phyloP scores from a whole-genome alignment of 345 rosid genomes.

The Citrus hindsii region DNA sequence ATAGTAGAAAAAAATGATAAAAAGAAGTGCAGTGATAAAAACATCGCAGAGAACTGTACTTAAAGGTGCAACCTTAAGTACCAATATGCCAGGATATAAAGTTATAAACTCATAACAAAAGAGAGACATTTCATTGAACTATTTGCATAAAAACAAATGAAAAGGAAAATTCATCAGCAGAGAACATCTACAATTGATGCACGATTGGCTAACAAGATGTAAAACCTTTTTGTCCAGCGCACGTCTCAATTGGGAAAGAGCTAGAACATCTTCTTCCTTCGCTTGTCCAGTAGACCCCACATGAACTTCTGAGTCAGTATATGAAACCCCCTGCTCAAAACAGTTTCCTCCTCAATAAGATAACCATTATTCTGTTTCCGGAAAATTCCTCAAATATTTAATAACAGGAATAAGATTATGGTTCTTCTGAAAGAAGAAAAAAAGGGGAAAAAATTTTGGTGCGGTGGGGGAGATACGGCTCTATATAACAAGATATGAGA shows the following conservation, averaged over 20 bases:
- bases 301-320: conserved; percentile 36
- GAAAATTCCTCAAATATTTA: background rate
- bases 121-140: background rate
- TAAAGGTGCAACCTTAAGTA: background rate
- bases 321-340: conserved; percentile 41
- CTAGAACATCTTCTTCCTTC: conserved; percentile 61
- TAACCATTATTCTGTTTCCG: background rate
- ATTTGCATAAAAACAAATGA: background rate
- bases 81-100: background rate
- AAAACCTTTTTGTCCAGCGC: conserved; percentile 59
- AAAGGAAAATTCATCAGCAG: background rate
- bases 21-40: background rate
- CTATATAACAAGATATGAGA: background rate
- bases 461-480: background rate
- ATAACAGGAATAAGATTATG: background rate
- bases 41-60: background rate
- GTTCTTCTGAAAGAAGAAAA: background rate
- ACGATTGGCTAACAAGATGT: conserved; percentile 11
- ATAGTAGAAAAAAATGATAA: background rate
- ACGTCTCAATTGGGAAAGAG: conserved; percentile 51
- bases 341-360: conserved; percentile 12
- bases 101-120: background rate
- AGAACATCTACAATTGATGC: background rate
- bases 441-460: background rate
- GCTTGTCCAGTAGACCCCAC: conserved; percentile 41